Percentiles rank a stretch among this genome's conserved stretches.
These are phyloP conservation scores for Barnettozyma pratensis DNA, from an alignment of 805 yeast genomes.

Conservation along the genomic window DNA sequence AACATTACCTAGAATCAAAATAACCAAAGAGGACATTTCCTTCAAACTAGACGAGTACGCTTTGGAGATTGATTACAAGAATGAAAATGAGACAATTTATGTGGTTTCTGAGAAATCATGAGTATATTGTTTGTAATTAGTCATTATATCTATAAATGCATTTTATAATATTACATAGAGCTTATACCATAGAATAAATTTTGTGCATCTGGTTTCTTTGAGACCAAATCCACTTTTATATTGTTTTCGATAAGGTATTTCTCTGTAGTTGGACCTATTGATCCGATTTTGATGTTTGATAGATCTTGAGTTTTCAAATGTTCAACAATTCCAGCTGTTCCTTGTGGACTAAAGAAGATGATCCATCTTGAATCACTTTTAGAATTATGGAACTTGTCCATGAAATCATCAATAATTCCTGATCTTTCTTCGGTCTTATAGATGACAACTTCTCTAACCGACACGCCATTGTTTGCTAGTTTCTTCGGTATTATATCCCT, in stretches of 20 bases:
- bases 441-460: conserved; percentile 55
- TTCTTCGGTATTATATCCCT: conserved; percentile 74
- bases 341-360: conserved; percentile 89
- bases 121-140: neutral
- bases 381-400: conserved; percentile 3
- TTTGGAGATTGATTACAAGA: conserved; percentile 60
- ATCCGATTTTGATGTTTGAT: conserved; percentile 46
- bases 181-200: conserved; percentile 40
- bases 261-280: conserved; percentile 92
- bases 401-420: conserved; percentile 40
- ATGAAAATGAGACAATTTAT: conserved; percentile 62
- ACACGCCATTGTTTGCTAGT: conserved; percentile 37
- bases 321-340: conserved; percentile 59
- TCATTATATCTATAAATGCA: neutral
- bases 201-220: conserved; percentile 67
- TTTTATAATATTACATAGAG: neutral
- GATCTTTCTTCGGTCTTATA: conserved; percentile 58
- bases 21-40: conserved; percentile 29
- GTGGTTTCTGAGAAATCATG: conserved; percentile 54
- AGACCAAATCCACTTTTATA: conserved; percentile 55
- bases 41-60: conserved; percentile 28
- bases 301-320: conserved; percentile 25
- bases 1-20: conserved; percentile 55
- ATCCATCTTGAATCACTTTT: conserved; percentile 48
- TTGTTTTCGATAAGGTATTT: conserved; percentile 48